Conservation (phyloP, 495 filamentous ascomycete genomes). For the Annulohypoxylon stygium region DNA sequence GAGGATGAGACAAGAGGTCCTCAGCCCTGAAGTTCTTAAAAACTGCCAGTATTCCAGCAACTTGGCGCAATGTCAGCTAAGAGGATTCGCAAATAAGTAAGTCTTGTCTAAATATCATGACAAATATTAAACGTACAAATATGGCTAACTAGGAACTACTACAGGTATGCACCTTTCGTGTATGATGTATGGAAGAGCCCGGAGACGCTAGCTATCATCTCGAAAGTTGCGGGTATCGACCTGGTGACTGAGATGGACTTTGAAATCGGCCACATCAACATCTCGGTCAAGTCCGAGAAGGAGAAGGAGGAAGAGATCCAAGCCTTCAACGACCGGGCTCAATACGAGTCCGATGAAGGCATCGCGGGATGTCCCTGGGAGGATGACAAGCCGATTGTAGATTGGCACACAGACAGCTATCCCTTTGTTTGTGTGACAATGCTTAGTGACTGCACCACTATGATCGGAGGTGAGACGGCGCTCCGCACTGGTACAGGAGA, state of each 20-base stretch:
- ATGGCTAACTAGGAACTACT: slow-evolving; percentile 29
- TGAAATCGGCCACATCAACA: slow-evolving; percentile 81
- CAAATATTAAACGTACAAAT: neutral
- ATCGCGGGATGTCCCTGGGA: slow-evolving; percentile 60
- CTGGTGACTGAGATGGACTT: slow-evolving; percentile 77
- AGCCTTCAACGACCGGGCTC: slow-evolving; percentile 49
- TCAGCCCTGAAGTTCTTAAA: slow-evolving; percentile 71
- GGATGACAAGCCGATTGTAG: slow-evolving; percentile 73
- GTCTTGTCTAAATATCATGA: slow-evolving; percentile 32
- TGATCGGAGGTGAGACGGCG: slow-evolving; percentile 81
- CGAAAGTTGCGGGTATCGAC: slow-evolving; percentile 80
- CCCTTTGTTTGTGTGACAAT: slow-evolving; percentile 83
- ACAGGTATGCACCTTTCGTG: slow-evolving; percentile 65
- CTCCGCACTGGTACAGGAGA: slow-evolving; percentile 71
- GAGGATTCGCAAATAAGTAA: slow-evolving; percentile 78
- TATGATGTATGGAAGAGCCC: slow-evolving; percentile 79
- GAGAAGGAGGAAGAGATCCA: slow-evolving; percentile 56
- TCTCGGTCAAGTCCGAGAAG: slow-evolving; percentile 69
- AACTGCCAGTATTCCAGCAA: slow-evolving; percentile 75
- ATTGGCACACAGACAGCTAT: slow-evolving; percentile 81
- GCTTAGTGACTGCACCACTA: slow-evolving; percentile 77
- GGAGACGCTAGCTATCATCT: slow-evolving; percentile 73
- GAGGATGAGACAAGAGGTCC: slow-evolving; percentile 74
- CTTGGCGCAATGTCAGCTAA: slow-evolving; percentile 73
- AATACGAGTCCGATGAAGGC: slow-evolving; percentile 59